phyloP scores from a whole-genome alignment of 345 rosid species.

The Psidium friedrichsthalianum region DNA sequence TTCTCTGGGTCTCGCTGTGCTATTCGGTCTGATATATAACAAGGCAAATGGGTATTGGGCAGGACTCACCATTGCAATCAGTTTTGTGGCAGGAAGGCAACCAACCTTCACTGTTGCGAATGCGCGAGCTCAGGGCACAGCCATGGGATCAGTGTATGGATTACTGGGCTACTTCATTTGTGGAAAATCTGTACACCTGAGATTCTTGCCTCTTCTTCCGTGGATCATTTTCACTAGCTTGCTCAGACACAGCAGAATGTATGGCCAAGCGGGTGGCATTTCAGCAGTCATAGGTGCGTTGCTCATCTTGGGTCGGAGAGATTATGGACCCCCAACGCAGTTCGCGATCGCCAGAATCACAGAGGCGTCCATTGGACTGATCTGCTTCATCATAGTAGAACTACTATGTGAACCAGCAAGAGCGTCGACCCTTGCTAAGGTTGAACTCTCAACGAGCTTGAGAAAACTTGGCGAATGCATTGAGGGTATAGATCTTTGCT shows the following conservation, averaged over 20 bases:
- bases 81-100: constrained; percentile 43
- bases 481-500: constrained; percentile 7
- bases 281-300: constrained; percentile 51
- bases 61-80: constrained; percentile 60
- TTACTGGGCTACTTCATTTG: constrained; percentile 40
- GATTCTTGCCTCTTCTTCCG: constrained; percentile 48
- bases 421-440: constrained; percentile 48
- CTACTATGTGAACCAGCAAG: constrained; percentile 33
- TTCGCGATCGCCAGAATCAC: constrained; percentile 47
- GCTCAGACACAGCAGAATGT: constrained; percentile 53
- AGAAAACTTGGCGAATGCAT: constrained; percentile 17
- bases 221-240: constrained; percentile 50
- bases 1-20: constrained; percentile 52
- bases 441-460: constrained; percentile 25
- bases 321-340: constrained; percentile 37
- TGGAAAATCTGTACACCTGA: constrained; percentile 16
- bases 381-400: constrained; percentile 40
- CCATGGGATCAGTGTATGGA: constrained; percentile 67
- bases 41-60: constrained; percentile 62
- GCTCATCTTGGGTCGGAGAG: constrained; percentile 50
- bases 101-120: constrained; percentile 47
- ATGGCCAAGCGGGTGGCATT: constrained; percentile 51
- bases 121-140: constrained; percentile 65
- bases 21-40: constrained; percentile 44
- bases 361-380: constrained; percentile 50